Evolutionary conservation across 148 eudicot species (phyloP).

Genomic region (Nyssa sinensis): DNA sequence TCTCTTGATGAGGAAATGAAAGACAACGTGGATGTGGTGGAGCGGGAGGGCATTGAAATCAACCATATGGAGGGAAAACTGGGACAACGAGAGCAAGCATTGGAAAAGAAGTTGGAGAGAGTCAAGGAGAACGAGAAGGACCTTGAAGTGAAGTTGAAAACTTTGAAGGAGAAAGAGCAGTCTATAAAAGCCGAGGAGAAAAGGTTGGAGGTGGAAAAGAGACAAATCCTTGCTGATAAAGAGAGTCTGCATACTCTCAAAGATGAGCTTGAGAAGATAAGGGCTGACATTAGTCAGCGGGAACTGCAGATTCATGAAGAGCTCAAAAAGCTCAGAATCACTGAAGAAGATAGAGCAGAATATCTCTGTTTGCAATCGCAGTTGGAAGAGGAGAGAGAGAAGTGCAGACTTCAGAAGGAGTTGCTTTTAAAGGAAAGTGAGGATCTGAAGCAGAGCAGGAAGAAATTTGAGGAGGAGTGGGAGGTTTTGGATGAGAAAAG

Average conservation of each 20-base stretch:
- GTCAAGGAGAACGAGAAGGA: constrained; percentile 78
- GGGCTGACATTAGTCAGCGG: constrained; percentile 38
- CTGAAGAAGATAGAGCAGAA: constrained; percentile 57
- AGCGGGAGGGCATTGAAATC: constrained; percentile 52
- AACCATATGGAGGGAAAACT: constrained; percentile 63
- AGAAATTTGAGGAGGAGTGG: constrained; percentile 88
- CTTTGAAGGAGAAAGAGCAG: constrained; percentile 62
- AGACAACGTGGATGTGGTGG: constrained; percentile 40
- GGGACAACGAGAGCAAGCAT: constrained; percentile 54
- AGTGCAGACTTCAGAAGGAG: constrained; percentile 53
- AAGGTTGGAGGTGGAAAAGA: constrained; percentile 47
- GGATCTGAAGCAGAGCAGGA: constrained; percentile 66
- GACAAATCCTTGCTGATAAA: constrained; percentile 44
- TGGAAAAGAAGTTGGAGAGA: constrained; percentile 69
- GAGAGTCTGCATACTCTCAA: constrained; percentile 40
- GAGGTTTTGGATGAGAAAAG: constrained; percentile 82
- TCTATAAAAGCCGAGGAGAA: constrained; percentile 50
- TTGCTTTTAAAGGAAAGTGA: constrained; percentile 61
- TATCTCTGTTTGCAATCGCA: constrained; percentile 50
- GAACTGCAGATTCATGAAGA: constrained; percentile 60
- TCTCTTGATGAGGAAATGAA: constrained; percentile 55
- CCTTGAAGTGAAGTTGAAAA: constrained; percentile 51
- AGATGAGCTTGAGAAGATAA: constrained; percentile 55
- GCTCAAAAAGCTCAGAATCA: constrained; percentile 44
- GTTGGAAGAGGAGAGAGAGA: constrained; percentile 69